A percentile compares a stretch with the other conserved stretches of the same genome.
phyloP scores from a whole-genome alignment of 2,329 filamentous ascomycete species.

The Cladosporium colombiae region DNA sequence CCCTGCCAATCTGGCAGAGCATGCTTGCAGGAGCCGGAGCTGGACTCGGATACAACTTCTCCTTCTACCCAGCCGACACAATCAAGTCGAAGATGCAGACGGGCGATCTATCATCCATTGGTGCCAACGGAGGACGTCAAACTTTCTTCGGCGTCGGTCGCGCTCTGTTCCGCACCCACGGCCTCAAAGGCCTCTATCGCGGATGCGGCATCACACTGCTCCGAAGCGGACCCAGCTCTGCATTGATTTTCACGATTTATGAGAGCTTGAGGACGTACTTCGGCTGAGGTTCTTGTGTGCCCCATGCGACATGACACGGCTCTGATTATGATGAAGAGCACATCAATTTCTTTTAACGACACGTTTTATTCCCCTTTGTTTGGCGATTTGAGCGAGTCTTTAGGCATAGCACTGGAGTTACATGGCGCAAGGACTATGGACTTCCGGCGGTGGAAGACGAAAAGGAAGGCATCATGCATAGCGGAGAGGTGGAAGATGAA shows the following conservation, averaged over 20 bases:
- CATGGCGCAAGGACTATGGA: not conserved
- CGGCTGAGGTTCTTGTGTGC: not conserved
- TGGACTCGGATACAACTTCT: slow-evolving; percentile 92
- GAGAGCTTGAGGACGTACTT: slow-evolving; percentile 70
- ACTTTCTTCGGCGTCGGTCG: slow-evolving; percentile 73
- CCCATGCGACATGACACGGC: not conserved
- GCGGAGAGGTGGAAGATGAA: not conserved
- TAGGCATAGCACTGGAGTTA: slow-evolving; percentile 16
- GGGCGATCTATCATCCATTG: slow-evolving; percentile 58
- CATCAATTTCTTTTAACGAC: not conserved
- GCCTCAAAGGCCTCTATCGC: slow-evolving; percentile 82
- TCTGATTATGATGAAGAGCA: not conserved
- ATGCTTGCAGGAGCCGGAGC: slow-evolving; percentile 83
- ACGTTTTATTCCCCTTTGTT: slow-evolving; percentile 8
- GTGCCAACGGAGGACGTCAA: slow-evolving; percentile 52
- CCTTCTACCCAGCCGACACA: slow-evolving; percentile 96
- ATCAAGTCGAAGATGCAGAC: slow-evolving; percentile 98
- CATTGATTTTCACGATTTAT: slow-evolving; percentile 95
- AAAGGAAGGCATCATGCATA: slow-evolving; percentile 1
- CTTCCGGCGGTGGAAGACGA: not conserved
- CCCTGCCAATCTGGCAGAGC: slow-evolving; percentile 81
- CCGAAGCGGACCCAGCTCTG: slow-evolving; percentile 89
- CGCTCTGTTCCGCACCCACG: slow-evolving; percentile 78
- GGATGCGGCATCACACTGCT: slow-evolving; percentile 92
- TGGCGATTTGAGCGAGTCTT: slow-evolving; percentile 19